Base-by-base conservation (phyloP, 768 basidiomycete species). In the Macrolepiota albuminosa region DNA sequence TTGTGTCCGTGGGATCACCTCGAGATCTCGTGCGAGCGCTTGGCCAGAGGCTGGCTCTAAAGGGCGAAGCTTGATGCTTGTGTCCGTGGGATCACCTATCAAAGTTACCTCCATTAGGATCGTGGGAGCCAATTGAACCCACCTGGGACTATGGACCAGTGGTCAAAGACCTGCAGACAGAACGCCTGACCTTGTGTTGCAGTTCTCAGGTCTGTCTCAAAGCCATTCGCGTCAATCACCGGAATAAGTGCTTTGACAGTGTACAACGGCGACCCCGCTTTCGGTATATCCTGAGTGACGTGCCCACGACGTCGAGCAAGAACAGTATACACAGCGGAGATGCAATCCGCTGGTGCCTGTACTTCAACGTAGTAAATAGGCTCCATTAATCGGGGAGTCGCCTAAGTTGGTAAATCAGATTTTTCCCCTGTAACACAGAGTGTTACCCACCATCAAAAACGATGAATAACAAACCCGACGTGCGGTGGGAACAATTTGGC, bases 151-250 rank as follows among this genome's bases (percentile, higher is more conserved):
- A 96, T 91, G 16, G 91, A 89, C 97, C 97, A 99, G 68, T 99
- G 97, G 72, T 98, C 96, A 73, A 98, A 99, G 63, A 93, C 86
- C 73, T 98, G 95, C 67, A 94, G 78, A 69, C 95, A 97, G 78
- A 98, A 98, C n/a, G 97, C 97, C 73, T 98, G 97, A 31, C 97
- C 97, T 74, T 97, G 94, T 29, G 97, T 99, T 50, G 97, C 94
- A 51, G 95, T 98, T 67, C 97, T 80, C 70, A 99, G 75, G 76
- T 99, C 97, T 4, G 95, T 97, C 78, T 99, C 97, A 72, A 99
- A 99, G 0, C 97, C 97, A 68, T 98, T 98, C 48, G 97, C 93
- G 70, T 99, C 97, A 63, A 99, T 93, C 49, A 98, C 96, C 3
- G 97, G 97, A 61, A 99, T 98, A 51, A 98, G 81, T 1, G 97